These are phyloP conservation scores for Corrigiola litoralis DNA, from an alignment of 179 eudicot species.

Conservation along the genomic window DNA sequence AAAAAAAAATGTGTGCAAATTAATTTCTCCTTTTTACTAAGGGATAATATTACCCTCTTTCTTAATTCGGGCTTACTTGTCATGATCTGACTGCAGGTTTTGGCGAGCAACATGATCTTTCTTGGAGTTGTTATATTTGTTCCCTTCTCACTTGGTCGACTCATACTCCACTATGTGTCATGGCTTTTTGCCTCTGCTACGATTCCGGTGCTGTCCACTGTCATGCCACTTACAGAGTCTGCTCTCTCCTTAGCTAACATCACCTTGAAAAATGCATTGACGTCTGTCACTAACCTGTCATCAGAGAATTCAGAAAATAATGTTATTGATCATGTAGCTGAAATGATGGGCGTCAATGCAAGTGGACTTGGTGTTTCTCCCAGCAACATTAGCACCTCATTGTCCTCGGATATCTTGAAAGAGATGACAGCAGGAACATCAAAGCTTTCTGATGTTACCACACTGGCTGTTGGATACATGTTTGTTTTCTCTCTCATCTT, in stretches of 20 bases:
- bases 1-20: too few relatives aligned
- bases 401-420: slow-evolving; percentile 54
- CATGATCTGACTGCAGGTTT: slow-evolving; percentile 60
- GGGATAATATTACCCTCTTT: not conserved
- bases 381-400: slow-evolving; percentile 42
- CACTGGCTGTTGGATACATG: slow-evolving; percentile 92
- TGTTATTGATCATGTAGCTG: slow-evolving; percentile 56
- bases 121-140: slow-evolving; percentile 86
- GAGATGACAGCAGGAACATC: slow-evolving; percentile 64
- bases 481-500: slow-evolving; percentile 70
- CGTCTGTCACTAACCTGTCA: slow-evolving; percentile 67
- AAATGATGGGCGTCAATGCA: slow-evolving; percentile 53
- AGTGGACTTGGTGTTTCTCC: slow-evolving; percentile 49
- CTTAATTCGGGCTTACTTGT: not conserved
- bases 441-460: slow-evolving; percentile 84
- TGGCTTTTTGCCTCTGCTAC: slow-evolving; percentile 69
- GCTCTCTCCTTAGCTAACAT: slow-evolving; percentile 79
- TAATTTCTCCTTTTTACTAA: not conserved
- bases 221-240: slow-evolving; percentile 69
- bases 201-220: slow-evolving; percentile 61
- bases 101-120: slow-evolving; percentile 97
- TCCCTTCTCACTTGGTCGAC: slow-evolving; percentile 84
- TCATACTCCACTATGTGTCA: slow-evolving; percentile 69
- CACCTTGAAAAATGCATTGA: slow-evolving; percentile 73
- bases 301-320: slow-evolving; percentile 41